Conservation (phyloP, 306 rosid species). For the Sicyos edulis region DNA sequence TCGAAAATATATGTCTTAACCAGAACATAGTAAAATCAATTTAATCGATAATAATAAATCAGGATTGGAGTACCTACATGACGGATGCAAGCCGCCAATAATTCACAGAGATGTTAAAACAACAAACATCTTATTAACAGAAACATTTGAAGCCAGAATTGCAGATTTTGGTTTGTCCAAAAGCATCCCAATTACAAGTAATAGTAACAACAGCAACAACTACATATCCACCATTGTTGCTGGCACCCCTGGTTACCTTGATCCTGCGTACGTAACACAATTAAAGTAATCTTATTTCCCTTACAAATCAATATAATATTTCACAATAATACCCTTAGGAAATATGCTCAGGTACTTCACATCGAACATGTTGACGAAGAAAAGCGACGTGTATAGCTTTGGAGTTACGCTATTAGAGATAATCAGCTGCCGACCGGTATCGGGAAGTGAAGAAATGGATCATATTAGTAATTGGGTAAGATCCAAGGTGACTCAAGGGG, state of each 20-base stretch:
- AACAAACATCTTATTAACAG: conserved; percentile 30
- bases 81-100: conserved; percentile 36
- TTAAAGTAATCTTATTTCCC: too few species aligned
- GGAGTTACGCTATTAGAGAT: conserved; percentile 21
- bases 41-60: too few species aligned
- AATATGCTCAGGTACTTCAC: conserved; percentile 10
- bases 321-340: too few species aligned
- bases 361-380: conserved; percentile 25
- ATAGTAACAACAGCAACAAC: too few species aligned
- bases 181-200: too few species aligned
- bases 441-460: neutral
- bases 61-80: conserved; percentile 43
- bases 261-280: conserved; percentile 34
- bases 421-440: neutral
- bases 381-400: conserved; percentile 27
- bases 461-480: too few species aligned
- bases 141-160: conserved; percentile 35
- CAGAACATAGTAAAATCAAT: too few species aligned
- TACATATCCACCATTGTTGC: too few species aligned
- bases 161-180: conserved; percentile 38
- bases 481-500: too few species aligned
- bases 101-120: conserved; percentile 38
- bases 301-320: too few species aligned
- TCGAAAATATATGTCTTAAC: too few species aligned
- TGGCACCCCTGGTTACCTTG: too few species aligned